Evolutionary conservation across 495 filamentous ascomycete genomes (phyloP).

Genomic region (Venustampulla echinocandica): DNA sequence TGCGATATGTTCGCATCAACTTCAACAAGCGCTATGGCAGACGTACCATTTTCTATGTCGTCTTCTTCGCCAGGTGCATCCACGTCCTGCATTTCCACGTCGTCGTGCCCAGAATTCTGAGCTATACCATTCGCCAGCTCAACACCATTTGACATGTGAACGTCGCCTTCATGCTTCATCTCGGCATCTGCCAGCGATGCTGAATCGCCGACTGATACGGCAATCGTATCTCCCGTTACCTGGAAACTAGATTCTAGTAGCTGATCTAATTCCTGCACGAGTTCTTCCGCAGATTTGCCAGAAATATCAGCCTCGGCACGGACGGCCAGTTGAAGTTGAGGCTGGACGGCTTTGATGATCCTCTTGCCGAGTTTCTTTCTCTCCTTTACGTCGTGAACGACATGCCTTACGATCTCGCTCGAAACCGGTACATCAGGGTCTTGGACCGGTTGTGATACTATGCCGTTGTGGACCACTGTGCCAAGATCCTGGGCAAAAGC

Average conservation of each 20-base stretch:
- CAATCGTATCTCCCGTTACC: slow-evolving; percentile 12
- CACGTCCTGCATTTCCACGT: slow-evolving; percentile 24
- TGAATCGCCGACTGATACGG: slow-evolving; percentile 12
- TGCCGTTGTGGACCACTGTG: slow-evolving; percentile 56
- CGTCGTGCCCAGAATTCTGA: neutral
- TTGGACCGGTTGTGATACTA: slow-evolving; percentile 36
- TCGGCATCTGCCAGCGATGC: slow-evolving; percentile 15
- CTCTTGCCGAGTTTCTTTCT: slow-evolving; percentile 67
- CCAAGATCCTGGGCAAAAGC: slow-evolving; percentile 66
- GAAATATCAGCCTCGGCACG: slow-evolving; percentile 72
- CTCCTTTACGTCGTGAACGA: slow-evolving; percentile 37
- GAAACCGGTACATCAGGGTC: slow-evolving; percentile 20
- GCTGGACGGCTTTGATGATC: slow-evolving; percentile 73
- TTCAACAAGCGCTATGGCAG: slow-evolving; percentile 9
- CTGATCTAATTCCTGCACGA: slow-evolving; percentile 62
- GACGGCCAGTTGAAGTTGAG: slow-evolving; percentile 64
- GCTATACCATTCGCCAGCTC: neutral
- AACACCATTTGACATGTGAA: slow-evolving; percentile 8
- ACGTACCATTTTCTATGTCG: slow-evolving; percentile 12
- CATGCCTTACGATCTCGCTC: slow-evolving; percentile 34
- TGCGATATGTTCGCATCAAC: slow-evolving; percentile 14
- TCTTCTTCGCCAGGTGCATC: slow-evolving; percentile 23
- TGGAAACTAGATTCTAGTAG: slow-evolving; percentile 55
- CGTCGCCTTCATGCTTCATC: slow-evolving; percentile 5
- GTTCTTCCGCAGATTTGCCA: slow-evolving; percentile 56